phyloP scores from a whole-genome alignment of 192 early-diverging fungal genomes.

The Dissophora ornata region DNA sequence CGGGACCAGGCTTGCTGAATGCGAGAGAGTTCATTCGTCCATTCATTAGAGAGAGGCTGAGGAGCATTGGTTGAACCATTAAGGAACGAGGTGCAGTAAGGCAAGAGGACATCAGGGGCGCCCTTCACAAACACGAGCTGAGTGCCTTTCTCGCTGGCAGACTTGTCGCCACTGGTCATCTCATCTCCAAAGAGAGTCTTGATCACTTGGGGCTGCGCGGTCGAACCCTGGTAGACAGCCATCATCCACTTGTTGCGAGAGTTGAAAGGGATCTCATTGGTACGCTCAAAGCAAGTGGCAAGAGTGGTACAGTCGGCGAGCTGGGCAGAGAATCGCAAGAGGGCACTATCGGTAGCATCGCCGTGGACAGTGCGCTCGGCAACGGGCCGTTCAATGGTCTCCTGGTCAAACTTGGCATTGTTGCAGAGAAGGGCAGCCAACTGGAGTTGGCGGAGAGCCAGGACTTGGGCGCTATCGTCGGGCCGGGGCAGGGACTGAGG shows the following conservation, averaged over 20 bases:
- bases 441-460: conserved; percentile 49
- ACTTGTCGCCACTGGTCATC: conserved; percentile 10
- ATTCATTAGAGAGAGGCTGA: conserved; percentile 52
- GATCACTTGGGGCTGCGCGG: conserved; percentile 39
- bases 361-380: conserved; percentile 74
- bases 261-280: conserved; percentile 76
- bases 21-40: conserved; percentile 52
- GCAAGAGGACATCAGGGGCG: conserved; percentile 81
- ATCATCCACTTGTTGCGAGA: conserved; percentile 84
- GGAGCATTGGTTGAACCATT: conserved; percentile 50
- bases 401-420: conserved; percentile 71
- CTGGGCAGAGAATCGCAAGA: conserved; percentile 74
- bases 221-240: conserved; percentile 42
- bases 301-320: conserved; percentile 12
- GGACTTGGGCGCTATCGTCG: conserved; percentile 29
- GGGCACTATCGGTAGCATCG: conserved; percentile 90
- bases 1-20: conserved; percentile 68
- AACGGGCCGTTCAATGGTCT: conserved; percentile 60
- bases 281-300: conserved; percentile 41
- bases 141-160: conserved; percentile 27
- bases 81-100: conserved; percentile 57
- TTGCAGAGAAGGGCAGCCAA: conserved; percentile 68
- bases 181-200: conserved; percentile 48
- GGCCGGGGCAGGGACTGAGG: conserved; percentile 48
- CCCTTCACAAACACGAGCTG: conserved; percentile 78